Evolutionary conservation across 2,329 filamentous ascomycete species (phyloP), one percentile per base, ranked within the genome.

Genomic region (Colletotrichum sp.): DNA sequence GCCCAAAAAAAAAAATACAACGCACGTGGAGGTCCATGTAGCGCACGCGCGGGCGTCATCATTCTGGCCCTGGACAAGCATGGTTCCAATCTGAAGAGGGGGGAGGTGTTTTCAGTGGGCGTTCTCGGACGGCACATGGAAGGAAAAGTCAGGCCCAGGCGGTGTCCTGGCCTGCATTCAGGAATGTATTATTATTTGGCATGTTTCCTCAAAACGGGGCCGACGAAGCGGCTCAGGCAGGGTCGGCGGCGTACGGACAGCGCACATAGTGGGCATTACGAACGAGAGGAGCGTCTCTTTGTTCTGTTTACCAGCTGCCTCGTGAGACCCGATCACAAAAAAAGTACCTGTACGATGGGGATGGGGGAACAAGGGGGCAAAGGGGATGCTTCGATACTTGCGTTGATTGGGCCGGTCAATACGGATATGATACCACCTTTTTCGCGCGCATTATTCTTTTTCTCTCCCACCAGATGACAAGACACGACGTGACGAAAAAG

Each of bases 291-390:
- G 65, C n/a, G 28, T 60, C 55, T 68, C 69, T 34, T 68, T 60
- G 55, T 55, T 30, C 59, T 68, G 48, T 66, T 73, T 39, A 68
- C 44, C 66, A 48, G 16, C 34, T 30, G 30, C 19, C 27, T 63
- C 34, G 52, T 44, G 63, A 39, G 64, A 61, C 9, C 22, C 27
- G 8, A 64, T 60, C 28, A 52, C 44, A 48, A 48, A 48, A 48
- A 74, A 71, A 68, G 39, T 65, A 73, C 32, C n/a, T 75, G 73
- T 75, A 68, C 32, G 69, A 75, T 70, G 34, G n/a, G 36, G 34
- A 44, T 44, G 16, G 61, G 30, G 36, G 55, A 72, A 16, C 28
- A 32, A 22, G 60, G 19, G 39, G 36, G 66, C 30, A 52, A 61
- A 16, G 52, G 63, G 25, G 55, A 63, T 63, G 70, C 30, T 63